A percentile compares a stretch with the other conserved stretches of the same genome.
These are phyloP conservation scores for Botrytis tulipae DNA, from an alignment of 2,329 filamentous ascomycete genomes.

Conservation along the genomic window DNA sequence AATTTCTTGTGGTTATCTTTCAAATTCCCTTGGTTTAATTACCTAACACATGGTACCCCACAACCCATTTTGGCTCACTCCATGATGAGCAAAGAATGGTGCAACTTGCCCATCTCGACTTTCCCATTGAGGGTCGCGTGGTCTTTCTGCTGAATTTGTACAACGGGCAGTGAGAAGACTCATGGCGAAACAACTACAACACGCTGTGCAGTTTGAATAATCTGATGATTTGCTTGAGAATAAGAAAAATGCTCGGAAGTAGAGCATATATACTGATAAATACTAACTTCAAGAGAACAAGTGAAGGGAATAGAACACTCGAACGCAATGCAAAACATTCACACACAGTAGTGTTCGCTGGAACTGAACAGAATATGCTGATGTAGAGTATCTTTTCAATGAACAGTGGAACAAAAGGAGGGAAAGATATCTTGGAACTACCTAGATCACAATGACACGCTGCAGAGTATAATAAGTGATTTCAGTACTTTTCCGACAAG, in stretches of 20 bases:
- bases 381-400: not conserved
- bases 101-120: not conserved
- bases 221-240: not conserved
- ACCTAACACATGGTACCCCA: not conserved
- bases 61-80: not conserved
- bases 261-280: not conserved
- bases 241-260: not conserved
- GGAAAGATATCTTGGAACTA: not conserved
- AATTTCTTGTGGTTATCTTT: not conserved
- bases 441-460: not conserved
- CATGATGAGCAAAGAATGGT: not conserved
- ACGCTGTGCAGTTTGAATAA: not conserved
- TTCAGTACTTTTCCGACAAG: not conserved
- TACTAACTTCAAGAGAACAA: not conserved
- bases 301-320: not conserved
- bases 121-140: not conserved
- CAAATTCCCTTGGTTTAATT: not conserved
- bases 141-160: not conserved
- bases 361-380: not conserved
- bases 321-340: not conserved
- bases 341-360: constrained; percentile 11
- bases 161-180: not conserved
- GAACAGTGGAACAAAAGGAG: not conserved
- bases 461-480: not conserved
- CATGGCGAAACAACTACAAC: not conserved